phyloP scores from a whole-genome alignment of 768 basidiomycete genomes.

The Leccinum barrowsii region DNA sequence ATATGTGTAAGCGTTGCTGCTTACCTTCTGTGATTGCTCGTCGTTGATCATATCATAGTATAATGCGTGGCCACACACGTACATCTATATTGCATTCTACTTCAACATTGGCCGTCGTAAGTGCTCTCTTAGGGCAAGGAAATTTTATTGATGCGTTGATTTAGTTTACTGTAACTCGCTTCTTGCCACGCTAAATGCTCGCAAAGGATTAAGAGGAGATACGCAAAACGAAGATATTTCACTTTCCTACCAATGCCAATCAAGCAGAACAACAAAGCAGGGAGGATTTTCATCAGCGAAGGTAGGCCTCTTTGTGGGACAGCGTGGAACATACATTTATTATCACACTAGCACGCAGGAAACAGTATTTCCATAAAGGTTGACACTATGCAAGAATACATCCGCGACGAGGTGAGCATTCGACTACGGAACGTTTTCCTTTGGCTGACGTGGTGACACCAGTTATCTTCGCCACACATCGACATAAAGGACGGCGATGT shows the following conservation, averaged over 20 bases:
- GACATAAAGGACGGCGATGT: conserved; percentile 10
- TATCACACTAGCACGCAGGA: conserved; percentile 21
- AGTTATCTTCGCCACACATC: not conserved
- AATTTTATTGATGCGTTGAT: not conserved
- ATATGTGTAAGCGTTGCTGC: conserved; percentile 37
- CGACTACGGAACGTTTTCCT: not conserved
- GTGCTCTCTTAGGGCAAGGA: conserved; percentile 19
- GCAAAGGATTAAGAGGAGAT: conserved; percentile 41
- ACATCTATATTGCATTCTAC: conserved; percentile 59
- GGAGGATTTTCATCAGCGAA: conserved; percentile 1
- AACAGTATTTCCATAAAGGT: conserved; percentile 63
- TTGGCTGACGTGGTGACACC: not conserved
- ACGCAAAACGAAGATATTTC: conserved; percentile 11
- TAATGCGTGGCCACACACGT: conserved; percentile 42
- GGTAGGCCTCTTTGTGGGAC: not conserved
- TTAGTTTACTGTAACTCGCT: conserved; percentile 59
- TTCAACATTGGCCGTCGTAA: conserved; percentile 57
- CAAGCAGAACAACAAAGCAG: not conserved
- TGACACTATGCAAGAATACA: conserved; percentile 54
- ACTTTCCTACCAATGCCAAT: conserved; percentile 12
- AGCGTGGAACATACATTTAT: not conserved
- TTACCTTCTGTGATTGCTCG: not conserved
- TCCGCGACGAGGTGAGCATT: conserved; percentile 36
- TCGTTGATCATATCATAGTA: conserved; percentile 35
- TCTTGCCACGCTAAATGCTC: conserved; percentile 57